Evolutionary conservation across 495 filamentous ascomycete species (phyloP), one percentile per base, ranked within the genome.

Genomic region (Cairneyella variabilis): DNA sequence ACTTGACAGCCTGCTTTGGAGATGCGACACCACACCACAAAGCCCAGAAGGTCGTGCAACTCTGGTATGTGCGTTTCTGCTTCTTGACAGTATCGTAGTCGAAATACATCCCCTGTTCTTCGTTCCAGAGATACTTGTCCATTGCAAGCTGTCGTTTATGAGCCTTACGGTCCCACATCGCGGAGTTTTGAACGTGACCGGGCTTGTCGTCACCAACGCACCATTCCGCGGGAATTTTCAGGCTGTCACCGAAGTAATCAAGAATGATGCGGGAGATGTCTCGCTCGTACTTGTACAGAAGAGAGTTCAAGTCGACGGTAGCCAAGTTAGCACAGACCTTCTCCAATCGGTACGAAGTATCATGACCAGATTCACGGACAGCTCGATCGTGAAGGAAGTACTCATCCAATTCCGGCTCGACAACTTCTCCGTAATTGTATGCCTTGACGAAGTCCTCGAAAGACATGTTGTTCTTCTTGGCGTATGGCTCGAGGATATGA

Each of bases 311-410:
- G 63, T 98, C 93, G 23, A 97, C 87, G 1, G 93, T 97, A 16
- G 90, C 93, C 21, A 97, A 74, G 62, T 97, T 80, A 12, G 88
- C 93, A 62, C 86, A 91, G 20, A 93, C 78, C 16, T 84, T 83
- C 67, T 97, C 93, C 0, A 98, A 75, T 21, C 93, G 88, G 66
- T 97, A 97, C 22, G 88, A 86, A 5, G 91, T 97, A 66, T 98
- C 93, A 64, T 98, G 93, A 18, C 93, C 93, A n/a, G 91, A 96
- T 64, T 97, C 93, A 41, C 93, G 84, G 18, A 97, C 90, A 6
- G 89, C 90, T 43, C 95, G 83, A 66, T 98, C 95, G 64, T 98
- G 93, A 60, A 95, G 71, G 73, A 96, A 97, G 65, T 96, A 98
- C 22, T 90, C 83, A 64, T 98, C 93, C 9, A 98, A 76, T 34